Evolutionary conservation across 768 basidiomycete genomes (phyloP).

Genomic region (Russula vinacea): DNA sequence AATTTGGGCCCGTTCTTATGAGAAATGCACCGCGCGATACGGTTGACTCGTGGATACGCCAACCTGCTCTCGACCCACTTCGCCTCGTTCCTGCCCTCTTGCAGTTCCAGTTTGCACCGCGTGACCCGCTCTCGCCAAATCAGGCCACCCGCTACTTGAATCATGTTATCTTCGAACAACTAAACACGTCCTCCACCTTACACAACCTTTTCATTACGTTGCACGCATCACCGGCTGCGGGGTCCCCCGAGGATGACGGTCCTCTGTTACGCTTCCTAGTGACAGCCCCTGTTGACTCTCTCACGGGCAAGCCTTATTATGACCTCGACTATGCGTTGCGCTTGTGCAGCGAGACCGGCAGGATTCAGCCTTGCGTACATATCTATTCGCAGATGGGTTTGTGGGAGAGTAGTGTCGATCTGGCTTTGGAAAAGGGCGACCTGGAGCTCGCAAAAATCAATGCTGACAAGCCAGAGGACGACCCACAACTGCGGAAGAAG

Average conservation of each 20-base stretch:
- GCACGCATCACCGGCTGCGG: conserved; percentile 54
- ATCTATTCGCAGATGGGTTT: conserved; percentile 98
- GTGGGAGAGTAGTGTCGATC: conserved; percentile 93
- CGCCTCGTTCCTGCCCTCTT: conserved; percentile 88
- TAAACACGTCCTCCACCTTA: conserved; percentile 77
- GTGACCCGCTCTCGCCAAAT: conserved; percentile 70
- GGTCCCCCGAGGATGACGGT: conserved; percentile 60
- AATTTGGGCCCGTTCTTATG: conserved; percentile 85
- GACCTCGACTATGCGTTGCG: conserved; percentile 96
- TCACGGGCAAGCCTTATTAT: conserved; percentile 86
- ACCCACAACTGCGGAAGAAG: conserved; percentile 82
- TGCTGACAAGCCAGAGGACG: conserved; percentile 92
- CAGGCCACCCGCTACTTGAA: conserved; percentile 90
- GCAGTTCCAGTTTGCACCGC: conserved; percentile 68
- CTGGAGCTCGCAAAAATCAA: conserved; percentile 92
- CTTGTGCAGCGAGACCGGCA: conserved; percentile 76
- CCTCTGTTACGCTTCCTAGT: conserved; percentile 80
- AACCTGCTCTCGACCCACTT: conserved; percentile 71
- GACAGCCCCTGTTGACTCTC: conserved; percentile 74
- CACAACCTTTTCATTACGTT: conserved; percentile 94
- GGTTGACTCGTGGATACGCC: conserved; percentile 89
- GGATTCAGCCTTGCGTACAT: conserved; percentile 88
- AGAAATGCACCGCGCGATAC: conserved; percentile 83
- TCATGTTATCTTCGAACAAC: conserved; percentile 76
- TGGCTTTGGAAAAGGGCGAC: conserved; percentile 92